Evolutionary conservation across 1,284 basidiomycete genomes (phyloP).

Genomic region (Porogramme epimiltina): DNA sequence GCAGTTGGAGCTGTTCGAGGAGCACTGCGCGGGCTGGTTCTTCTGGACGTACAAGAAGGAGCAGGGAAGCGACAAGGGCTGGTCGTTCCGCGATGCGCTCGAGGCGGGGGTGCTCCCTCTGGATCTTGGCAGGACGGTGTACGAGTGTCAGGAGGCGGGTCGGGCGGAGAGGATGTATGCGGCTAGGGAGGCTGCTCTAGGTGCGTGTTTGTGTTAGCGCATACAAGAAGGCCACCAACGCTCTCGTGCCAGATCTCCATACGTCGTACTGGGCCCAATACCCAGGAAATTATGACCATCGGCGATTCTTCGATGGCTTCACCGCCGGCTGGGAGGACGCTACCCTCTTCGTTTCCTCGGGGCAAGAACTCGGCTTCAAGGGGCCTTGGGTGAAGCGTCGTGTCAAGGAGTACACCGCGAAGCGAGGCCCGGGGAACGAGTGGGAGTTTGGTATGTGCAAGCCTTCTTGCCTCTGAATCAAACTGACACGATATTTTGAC

Average conservation of each 20-base stretch:
- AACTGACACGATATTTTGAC: background rate
- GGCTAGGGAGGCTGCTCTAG: slow-evolving; percentile 40
- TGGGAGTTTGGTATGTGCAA: slow-evolving; percentile 63
- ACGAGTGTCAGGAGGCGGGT: slow-evolving; percentile 16
- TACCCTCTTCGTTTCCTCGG: slow-evolving; percentile 49
- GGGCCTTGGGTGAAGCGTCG: slow-evolving; percentile 58
- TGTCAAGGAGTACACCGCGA: slow-evolving; percentile 44
- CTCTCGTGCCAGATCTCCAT: slow-evolving; percentile 44
- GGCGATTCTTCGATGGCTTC: slow-evolving; percentile 70
- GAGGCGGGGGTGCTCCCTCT: slow-evolving; percentile 52
- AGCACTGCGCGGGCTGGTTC: slow-evolving; percentile 74
- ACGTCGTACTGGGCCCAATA: slow-evolving; percentile 58
- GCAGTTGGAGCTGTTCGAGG: slow-evolving; percentile 72
- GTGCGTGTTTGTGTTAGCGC: too few relatives aligned
- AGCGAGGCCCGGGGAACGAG: slow-evolving; percentile 42
- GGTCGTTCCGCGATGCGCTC: slow-evolving; percentile 76
- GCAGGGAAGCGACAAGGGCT: slow-evolving; percentile 69
- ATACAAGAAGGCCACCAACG: background rate
- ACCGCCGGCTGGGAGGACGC: slow-evolving; percentile 73
- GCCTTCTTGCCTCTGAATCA: background rate
- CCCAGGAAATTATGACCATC: slow-evolving; percentile 60
- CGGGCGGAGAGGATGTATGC: slow-evolving; percentile 36
- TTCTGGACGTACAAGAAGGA: slow-evolving; percentile 91
- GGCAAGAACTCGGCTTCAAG: slow-evolving; percentile 64
- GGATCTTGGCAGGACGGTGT: slow-evolving; percentile 39